These are phyloP conservation scores for Paspalum vaginatum DNA, from an alignment of 176 grass and related monocot species.

Conservation along the genomic window DNA sequence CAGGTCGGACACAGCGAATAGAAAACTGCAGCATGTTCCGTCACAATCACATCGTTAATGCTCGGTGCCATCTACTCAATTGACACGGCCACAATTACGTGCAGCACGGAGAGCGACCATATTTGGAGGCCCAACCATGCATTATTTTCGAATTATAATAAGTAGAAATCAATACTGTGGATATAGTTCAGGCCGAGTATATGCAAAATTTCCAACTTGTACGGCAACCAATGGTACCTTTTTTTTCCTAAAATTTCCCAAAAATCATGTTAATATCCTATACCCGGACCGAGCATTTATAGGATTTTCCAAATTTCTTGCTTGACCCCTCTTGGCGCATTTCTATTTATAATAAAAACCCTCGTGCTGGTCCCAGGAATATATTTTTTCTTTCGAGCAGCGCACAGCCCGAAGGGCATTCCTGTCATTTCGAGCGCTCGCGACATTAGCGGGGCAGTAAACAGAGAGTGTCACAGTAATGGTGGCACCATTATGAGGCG, in stretches of 20 bases:
- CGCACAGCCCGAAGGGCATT: background rate
- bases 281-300: background rate
- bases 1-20: background rate
- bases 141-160: background rate
- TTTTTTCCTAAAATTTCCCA: too few relatives aligned
- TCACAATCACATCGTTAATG: constrained; percentile 24
- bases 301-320: background rate
- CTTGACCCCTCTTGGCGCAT: background rate
- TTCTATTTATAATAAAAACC: background rate
- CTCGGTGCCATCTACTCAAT: constrained; percentile 12
- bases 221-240: too few relatives aligned
- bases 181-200: background rate
- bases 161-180: background rate
- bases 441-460: background rate
- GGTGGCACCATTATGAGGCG: constrained; percentile 10
- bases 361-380: background rate
- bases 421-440: background rate
- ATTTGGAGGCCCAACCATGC: background rate
- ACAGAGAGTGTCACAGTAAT: constrained; percentile 16
- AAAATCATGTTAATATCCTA: too few relatives aligned
- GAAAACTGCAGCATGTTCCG: constrained; percentile 8
- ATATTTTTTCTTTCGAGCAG: too few relatives aligned
- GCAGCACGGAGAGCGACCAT: background rate
- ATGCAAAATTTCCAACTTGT: too few relatives aligned
- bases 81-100: background rate